A percentile compares a stretch with the other conserved stretches of the same genome.
These are phyloP conservation scores for Cercospora sojina DNA, from an alignment of 2,329 filamentous ascomycete genomes.

Conservation along the genomic window DNA sequence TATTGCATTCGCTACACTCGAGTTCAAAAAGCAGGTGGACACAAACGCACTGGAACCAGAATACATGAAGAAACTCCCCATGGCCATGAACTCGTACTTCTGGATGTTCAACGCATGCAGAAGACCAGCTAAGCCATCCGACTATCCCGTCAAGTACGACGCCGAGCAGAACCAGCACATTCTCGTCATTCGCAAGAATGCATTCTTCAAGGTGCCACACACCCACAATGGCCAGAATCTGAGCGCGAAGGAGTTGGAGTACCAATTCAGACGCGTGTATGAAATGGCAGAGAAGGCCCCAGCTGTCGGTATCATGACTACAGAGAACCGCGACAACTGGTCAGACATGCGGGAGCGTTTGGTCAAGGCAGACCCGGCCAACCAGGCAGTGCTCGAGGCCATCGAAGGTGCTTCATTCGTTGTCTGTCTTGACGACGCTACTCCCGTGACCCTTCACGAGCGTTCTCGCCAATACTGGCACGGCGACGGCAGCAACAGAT, in stretches of 20 bases:
- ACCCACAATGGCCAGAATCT: conserved; percentile 81
- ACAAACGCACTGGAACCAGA: conserved; percentile 81
- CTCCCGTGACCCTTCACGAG: conserved; percentile 90
- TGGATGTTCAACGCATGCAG: conserved; percentile 98
- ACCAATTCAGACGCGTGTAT: conserved; percentile 84
- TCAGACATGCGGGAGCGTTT: conserved; percentile 74
- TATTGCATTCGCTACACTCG: conserved; percentile 77
- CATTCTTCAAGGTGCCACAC: conserved; percentile 89
- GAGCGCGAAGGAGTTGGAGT: conserved; percentile 84
- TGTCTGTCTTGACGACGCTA: conserved; percentile 87
- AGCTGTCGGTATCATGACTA: conserved; percentile 80
- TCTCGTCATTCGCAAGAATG: conserved; percentile 88
- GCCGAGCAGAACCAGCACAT: conserved; percentile 79
- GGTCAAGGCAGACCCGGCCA: conserved; percentile 72
- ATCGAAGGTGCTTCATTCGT: conserved; percentile 90
- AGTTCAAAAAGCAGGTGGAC: conserved; percentile 95
- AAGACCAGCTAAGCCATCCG: conserved; percentile 76
- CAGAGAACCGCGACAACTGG: conserved; percentile 92
- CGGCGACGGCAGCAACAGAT: conserved; percentile 90
- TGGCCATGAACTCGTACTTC: conserved; percentile 97
- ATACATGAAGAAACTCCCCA: conserved; percentile 96
- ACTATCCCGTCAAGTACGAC: conserved; percentile 80
- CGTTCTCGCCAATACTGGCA: conserved; percentile 97
- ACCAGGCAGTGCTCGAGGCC: conserved; percentile 72
- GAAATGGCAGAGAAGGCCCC: conserved; percentile 70